Evolutionary conservation across 2,329 filamentous ascomycete genomes (phyloP), one percentile per base, ranked within the genome.

Genomic region (Aspergillus intermedius): DNA sequence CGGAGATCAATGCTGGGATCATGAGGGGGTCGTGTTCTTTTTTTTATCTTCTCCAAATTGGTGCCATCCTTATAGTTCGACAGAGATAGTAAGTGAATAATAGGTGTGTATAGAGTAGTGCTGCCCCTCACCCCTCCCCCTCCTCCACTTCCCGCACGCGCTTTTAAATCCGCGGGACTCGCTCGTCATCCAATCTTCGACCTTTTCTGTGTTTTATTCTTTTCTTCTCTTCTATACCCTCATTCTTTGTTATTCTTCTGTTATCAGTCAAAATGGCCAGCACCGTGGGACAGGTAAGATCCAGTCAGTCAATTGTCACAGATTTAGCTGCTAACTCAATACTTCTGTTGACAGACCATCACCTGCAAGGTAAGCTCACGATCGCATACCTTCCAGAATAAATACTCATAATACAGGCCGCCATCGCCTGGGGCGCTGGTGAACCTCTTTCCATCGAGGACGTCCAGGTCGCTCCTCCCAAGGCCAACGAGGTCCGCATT

Each of bases 381-480:
- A 30, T 30, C 9, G 19, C 37, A 15, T 40, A 19, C 15, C 19
- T 21, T 2, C 5, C 8, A 12, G 10, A 10, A 21, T 19, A 30
- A 3, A 19, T 40, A 15, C 37, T 19, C 37, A 40, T 12, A 40
- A 4, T 40, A 40, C 59, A 84, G 86, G 93, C 93, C 59, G 93
- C 93, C 64, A 87, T 98, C 56, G 93, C 93, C 70, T 98, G 93
- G 93, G 91, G 91, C 74, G 90, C 93, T 43, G 91, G 87, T 68
- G 88, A 95, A 76, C 85, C 88, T 59, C 81, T 98, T 57, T 83
- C 78, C 62, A 80, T 97, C 60, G 93, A 98, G 75, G 88, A 95
- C 60, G 79, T 98, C 63, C 91, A 97, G 75, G 93, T 98, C 57
- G 82, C 79, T 46, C 87, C 91, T 54, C 93, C 93, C 51, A 84